Conservation (phyloP, 345 rosid genomes). For the Eucalyptus decipiens region DNA sequence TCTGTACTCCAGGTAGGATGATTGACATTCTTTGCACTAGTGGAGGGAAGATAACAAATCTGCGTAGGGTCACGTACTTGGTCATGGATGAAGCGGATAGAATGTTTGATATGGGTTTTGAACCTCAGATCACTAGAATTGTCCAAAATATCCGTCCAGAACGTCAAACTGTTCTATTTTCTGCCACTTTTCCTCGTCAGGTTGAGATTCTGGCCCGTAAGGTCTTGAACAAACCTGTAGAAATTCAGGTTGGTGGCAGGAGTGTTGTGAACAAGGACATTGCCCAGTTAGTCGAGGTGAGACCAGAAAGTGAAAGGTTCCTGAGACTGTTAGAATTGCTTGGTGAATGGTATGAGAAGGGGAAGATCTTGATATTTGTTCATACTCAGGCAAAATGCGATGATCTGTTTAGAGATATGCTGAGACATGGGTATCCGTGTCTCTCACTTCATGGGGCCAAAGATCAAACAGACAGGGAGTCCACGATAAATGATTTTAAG, state of each 20-base stretch:
- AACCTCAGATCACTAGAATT: constrained; percentile 87
- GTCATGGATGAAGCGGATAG: constrained; percentile 99
- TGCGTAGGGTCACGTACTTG: constrained; percentile 74
- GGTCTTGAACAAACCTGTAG: constrained; percentile 77
- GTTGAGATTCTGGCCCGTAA: constrained; percentile 91
- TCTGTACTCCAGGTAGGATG: constrained; percentile 97
- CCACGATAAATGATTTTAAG: constrained; percentile 87
- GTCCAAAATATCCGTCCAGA: constrained; percentile 94
- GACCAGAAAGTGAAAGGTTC: constrained; percentile 86
- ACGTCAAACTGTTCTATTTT: constrained; percentile 90
- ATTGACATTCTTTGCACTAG: constrained; percentile 95
- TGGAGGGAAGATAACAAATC: constrained; percentile 83
- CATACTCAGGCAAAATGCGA: constrained; percentile 91
- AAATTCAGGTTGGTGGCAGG: constrained; percentile 94
- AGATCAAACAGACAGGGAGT: constrained; percentile 94
- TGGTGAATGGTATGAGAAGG: constrained; percentile 97
- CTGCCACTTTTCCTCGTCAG: constrained; percentile 96
- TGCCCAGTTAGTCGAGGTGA: constrained; percentile 78
- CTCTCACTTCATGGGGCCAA: constrained; percentile 95
- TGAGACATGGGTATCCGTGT: constrained; percentile 80
- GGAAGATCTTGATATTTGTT: constrained; percentile 78
- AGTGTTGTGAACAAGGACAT: constrained; percentile 97
- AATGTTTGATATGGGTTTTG: constrained; percentile 99
- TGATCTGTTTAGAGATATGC: constrained; percentile 65
- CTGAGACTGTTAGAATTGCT: constrained; percentile 78